Evolutionary conservation across 192 early-diverging fungal genomes (phyloP).

Genomic region (Coemansia guatemalensis): DNA sequence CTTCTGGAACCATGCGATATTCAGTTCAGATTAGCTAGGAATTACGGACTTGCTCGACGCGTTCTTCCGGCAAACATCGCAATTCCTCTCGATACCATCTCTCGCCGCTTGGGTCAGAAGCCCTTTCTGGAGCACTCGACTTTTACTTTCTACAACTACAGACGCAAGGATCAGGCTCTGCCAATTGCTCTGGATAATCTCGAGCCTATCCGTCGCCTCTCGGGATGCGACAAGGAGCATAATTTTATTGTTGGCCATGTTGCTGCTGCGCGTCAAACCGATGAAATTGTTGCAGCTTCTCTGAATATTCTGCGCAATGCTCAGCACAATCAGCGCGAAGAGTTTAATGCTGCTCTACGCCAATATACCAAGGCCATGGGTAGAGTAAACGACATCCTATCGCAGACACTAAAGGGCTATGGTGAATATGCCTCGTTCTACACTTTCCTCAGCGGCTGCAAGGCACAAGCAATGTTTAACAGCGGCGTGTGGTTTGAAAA

Average conservation of each 20-base stretch:
- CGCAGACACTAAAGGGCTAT: conserved; percentile 73
- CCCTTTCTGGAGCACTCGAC: conserved; percentile 79
- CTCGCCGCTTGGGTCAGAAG: conserved; percentile 68
- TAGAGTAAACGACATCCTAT: conserved; percentile 75
- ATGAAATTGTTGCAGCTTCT: conserved; percentile 63
- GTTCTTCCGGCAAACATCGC: conserved; percentile 78
- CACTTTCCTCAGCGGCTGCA: conserved; percentile 90
- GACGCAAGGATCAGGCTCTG: conserved; percentile 58
- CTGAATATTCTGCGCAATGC: conserved; percentile 60
- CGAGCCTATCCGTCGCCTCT: conserved; percentile 74
- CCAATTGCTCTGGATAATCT: conserved; percentile 68
- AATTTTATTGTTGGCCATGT: conserved; percentile 88
- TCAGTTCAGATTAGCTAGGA: conserved; percentile 63
- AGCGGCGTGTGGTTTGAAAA: conserved; percentile 86
- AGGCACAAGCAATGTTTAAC: conserved; percentile 90
- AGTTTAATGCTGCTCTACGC: conserved; percentile 62
- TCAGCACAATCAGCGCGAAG: conserved; percentile 52
- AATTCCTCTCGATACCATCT: conserved; percentile 68
- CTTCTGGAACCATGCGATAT: conserved; percentile 89
- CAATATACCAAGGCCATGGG: conserved; percentile 62
- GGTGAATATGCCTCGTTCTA: conserved; percentile 82
- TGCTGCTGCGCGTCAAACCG: conserved; percentile 80
- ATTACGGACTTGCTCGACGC: conserved; percentile 79
- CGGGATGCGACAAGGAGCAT: conserved; percentile 70
- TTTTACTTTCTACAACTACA: conserved; percentile 88